phyloP scores from a whole-genome alignment of 2,329 filamentous ascomycete genomes.

The Penicillium sp. region DNA sequence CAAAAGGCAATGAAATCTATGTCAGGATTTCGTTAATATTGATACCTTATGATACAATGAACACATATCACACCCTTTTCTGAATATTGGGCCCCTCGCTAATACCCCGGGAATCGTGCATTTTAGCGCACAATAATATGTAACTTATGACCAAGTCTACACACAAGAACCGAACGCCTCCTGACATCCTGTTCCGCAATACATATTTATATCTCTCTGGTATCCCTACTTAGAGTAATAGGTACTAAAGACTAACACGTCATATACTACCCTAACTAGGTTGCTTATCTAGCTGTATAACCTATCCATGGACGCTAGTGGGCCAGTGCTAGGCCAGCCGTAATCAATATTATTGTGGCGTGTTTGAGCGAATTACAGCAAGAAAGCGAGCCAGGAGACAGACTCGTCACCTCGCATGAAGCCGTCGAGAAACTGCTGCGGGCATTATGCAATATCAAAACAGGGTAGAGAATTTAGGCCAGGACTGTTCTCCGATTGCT shows the following conservation, averaged over 20 bases:
- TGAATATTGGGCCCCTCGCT: neutral
- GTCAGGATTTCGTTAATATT: conserved; percentile 12
- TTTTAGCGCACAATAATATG: neutral
- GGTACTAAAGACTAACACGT: no score
- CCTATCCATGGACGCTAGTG: no score
- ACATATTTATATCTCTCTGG: no score
- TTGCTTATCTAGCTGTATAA: no score
- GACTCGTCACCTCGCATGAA: conserved; percentile 17
- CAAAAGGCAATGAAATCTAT: conserved; percentile 12
- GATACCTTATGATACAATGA: conserved; percentile 21
- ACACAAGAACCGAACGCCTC: no score
- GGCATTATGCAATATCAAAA: conserved; percentile 1
- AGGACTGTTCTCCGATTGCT: conserved; percentile 8
- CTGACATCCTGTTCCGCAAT: no score
- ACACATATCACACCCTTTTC: neutral
- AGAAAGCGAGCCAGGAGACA: conserved; percentile 1
- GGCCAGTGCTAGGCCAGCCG: neutral
- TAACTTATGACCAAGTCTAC: neutral
- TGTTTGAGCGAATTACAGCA: neutral
- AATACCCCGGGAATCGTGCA: neutral
- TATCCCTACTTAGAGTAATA: no score
- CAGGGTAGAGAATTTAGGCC: neutral
- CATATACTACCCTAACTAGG: no score
- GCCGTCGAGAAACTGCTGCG: neutral
- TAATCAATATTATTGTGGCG: conserved; percentile 3